phyloP scores from a whole-genome alignment of 108 stramenopile genomes.

The Conticribra weissflogii region DNA sequence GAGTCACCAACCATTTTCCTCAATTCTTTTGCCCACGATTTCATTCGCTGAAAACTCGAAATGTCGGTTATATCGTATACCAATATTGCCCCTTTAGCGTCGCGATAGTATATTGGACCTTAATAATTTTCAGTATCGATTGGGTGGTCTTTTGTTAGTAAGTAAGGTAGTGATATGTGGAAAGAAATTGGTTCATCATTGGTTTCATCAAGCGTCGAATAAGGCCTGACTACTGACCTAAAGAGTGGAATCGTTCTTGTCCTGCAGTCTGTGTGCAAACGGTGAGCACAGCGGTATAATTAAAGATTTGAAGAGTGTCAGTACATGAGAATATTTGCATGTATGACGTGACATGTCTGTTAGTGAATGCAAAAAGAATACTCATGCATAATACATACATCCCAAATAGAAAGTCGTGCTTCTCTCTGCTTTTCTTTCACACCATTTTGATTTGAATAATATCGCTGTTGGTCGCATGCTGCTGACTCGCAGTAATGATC shows the following conservation, averaged over 20 bases:
- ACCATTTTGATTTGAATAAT: not conserved
- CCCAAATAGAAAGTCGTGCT: slow-evolving; percentile 86
- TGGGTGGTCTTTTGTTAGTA: too few relatives aligned
- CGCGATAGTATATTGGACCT: slow-evolving; percentile 96
- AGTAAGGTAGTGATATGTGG: too few relatives aligned
- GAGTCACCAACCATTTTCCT: slow-evolving; percentile 43
- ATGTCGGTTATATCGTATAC: slow-evolving; percentile 98
- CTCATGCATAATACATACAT: slow-evolving; percentile 25
- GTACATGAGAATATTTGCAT: too few relatives aligned
- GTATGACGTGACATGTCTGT: too few relatives aligned
- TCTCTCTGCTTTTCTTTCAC: too few relatives aligned
- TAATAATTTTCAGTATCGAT: too few relatives aligned
- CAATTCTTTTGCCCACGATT: slow-evolving; percentile 94
- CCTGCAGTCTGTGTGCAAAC: slow-evolving; percentile 88
- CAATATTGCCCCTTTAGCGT: slow-evolving; percentile 95
- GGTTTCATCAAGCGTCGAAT: too few relatives aligned
- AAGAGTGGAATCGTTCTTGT: slow-evolving; percentile 95
- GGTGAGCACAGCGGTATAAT: too few relatives aligned
- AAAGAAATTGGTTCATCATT: too few relatives aligned
- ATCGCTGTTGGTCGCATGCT: slow-evolving; percentile 3
- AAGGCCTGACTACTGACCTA: too few relatives aligned
- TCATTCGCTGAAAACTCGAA: slow-evolving; percentile 90
- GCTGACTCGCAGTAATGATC: not conserved
- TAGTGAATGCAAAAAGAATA: not conserved
- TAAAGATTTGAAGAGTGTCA: too few relatives aligned